These are phyloP conservation scores for Dalechampia spathulata DNA, from an alignment of 441 rosid species.

Conservation along the genomic window DNA sequence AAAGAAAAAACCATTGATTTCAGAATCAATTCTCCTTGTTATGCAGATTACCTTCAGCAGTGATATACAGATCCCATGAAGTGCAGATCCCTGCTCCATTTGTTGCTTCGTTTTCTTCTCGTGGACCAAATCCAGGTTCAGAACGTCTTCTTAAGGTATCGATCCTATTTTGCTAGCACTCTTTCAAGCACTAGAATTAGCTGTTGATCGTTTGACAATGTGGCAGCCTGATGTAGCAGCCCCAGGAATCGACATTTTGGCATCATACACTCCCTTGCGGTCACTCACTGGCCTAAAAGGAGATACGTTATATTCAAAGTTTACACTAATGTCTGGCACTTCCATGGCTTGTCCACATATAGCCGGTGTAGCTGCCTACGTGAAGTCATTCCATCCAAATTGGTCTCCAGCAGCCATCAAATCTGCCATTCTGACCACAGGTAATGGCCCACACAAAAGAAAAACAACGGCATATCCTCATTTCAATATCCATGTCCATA, in stretches of 20 bases:
- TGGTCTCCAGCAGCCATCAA: constrained; percentile 71
- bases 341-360: constrained; percentile 84
- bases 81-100: constrained; percentile 51
- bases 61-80: constrained; percentile 49
- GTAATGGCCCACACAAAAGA: no score
- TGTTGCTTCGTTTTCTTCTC: constrained; percentile 72
- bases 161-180: not conserved
- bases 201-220: not conserved
- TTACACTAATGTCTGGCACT: constrained; percentile 67
- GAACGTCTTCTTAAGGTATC: constrained; percentile 59
- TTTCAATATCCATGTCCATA: no score
- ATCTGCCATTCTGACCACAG: constrained; percentile 76
- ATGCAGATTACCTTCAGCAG: constrained; percentile 65
- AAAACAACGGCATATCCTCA: no score
- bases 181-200: not conserved
- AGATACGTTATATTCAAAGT: constrained; percentile 47
- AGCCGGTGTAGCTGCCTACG: constrained; percentile 64
- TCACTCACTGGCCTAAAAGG: constrained; percentile 65
- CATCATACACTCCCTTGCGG: constrained; percentile 58
- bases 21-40: not conserved
- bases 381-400: constrained; percentile 60
- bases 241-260: constrained; percentile 68
- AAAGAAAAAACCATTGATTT: no score
- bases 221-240: constrained; percentile 68
- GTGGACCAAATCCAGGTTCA: constrained; percentile 68